These are phyloP conservation scores for Triticum turgidum DNA, from an alignment of 176 grass and related monocot genomes.

Conservation along the genomic window DNA sequence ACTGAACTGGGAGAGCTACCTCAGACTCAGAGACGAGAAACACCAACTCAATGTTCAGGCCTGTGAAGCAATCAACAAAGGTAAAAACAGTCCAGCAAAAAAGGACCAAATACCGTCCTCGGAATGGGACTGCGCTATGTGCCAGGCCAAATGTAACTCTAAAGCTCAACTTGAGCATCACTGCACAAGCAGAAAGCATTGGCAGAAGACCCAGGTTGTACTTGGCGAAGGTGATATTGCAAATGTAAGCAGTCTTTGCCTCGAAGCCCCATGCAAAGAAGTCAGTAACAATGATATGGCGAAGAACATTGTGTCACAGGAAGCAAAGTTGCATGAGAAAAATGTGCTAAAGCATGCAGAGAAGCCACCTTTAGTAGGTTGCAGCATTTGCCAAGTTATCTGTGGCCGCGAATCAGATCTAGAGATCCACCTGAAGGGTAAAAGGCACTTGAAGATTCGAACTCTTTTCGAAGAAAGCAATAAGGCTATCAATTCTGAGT, in stretches of 20 bases:
- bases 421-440: neutral
- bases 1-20: neutral
- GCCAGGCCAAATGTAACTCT: slow-evolving; percentile 34
- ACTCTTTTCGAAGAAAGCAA: neutral
- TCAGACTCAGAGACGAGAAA: neutral
- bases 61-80: too few relatives aligned
- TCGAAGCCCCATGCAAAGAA: neutral
- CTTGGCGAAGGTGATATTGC: too few relatives aligned
- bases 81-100: too few relatives aligned
- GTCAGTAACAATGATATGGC: neutral
- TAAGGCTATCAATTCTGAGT: neutral
- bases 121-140: neutral
- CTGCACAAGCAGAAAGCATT: slow-evolving; percentile 29
- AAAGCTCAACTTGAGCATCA: slow-evolving; percentile 23
- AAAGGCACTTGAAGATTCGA: neutral
- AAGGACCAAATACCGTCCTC: too few relatives aligned
- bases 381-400: slow-evolving; percentile 15
- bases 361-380: neutral
- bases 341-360: neutral
- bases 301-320: neutral
- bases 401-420: neutral
- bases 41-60: slow-evolving; percentile 12
- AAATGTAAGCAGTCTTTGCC: too few relatives aligned
- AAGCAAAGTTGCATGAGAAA: neutral
- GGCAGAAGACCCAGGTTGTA: neutral